Evolutionary conservation across 768 basidiomycete genomes (phyloP).

Genomic region (Amanita inopinata): DNA sequence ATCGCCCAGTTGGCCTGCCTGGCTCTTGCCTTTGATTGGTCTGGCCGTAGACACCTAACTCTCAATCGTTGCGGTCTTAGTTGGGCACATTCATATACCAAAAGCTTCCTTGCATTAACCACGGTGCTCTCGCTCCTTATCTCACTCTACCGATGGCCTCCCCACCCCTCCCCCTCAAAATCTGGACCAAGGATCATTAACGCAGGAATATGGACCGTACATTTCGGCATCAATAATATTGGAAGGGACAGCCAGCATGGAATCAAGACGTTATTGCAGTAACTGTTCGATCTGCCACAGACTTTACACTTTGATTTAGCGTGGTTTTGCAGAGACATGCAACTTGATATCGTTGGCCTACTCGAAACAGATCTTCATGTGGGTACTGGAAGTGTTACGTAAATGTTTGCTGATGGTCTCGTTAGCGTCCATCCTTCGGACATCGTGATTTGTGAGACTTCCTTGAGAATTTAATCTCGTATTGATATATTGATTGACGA

Average conservation of each 20-base stretch:
- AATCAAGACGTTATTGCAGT: constrained; percentile 30
- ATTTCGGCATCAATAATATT: constrained; percentile 76
- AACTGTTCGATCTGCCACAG: background rate
- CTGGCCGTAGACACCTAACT: too few species aligned
- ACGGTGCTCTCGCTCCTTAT: constrained; percentile 40
- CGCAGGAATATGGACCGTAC: constrained; percentile 86
- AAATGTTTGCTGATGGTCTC: constrained; percentile 1
- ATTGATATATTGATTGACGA: constrained; percentile 8
- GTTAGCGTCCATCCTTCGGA: constrained; percentile 47
- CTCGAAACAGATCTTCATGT: constrained; percentile 84
- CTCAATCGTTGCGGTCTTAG: background rate
- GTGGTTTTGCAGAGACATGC: constrained; percentile 48
- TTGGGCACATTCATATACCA: constrained; percentile 21
- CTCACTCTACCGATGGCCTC: constrained; percentile 46
- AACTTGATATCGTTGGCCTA: constrained; percentile 78
- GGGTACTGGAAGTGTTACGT: constrained; percentile 22
- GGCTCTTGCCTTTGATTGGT: constrained; percentile 35
- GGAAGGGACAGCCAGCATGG: constrained; percentile 65
- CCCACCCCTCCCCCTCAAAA: constrained; percentile 43
- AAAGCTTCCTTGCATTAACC: constrained; percentile 26
- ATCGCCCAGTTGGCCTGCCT: constrained; percentile 42
- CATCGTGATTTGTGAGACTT: constrained; percentile 66
- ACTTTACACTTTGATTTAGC: background rate
- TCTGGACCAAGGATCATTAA: constrained; percentile 59
- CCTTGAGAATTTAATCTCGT: background rate